Evolutionary conservation across 1,139 yeast species (phyloP), one percentile per base, ranked within the genome.

Genomic region (Pichia sp.): DNA sequence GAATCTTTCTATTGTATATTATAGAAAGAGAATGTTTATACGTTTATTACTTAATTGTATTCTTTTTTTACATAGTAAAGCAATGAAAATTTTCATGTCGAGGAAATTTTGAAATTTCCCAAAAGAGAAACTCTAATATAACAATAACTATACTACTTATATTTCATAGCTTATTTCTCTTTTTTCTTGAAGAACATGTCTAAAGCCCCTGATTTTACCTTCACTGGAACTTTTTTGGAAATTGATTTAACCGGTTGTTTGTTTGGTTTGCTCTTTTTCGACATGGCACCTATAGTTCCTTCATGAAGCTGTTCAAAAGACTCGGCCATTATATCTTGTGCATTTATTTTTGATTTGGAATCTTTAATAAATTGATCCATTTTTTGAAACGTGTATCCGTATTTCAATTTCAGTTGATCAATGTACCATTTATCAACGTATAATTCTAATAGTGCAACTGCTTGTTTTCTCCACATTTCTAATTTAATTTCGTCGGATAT

Each of bases 201-300:
- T 32, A 81, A 67, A 1, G 85, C 84, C 2, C 87, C 87, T 56
- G 70, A 75, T 0, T 79, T 80, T 13, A 68, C 71, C 1, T 77
- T 77, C 0, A 76, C 77, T 26, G 56, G 53, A n/a, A 49, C 43
- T 52, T 73, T 76, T 43, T 66, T 65, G 46, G 61, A 27, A 4
- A 38, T 4, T 25, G 39, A n/a, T 25, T 42, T 41, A 56, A 47
- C 57, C 8, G 39, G 1, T n/a, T 22, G 24, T 61, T 29, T 56
- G 46, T 58, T 61, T 44, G 39, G 57, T 27, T 43, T 55, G 25
- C 47, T 59, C 61, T 43, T 39, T 57, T 32, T 43, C 53, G 37
- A 18, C 29, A 35, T 34, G 6, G 25, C 48, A 25, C 29, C 24
- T 2, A 35, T 32, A 12, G 50, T 44, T 12, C 47, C 46, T 30